These are phyloP conservation scores for Mangifera indica DNA, from an alignment of 345 rosid genomes.

Conservation along the genomic window DNA sequence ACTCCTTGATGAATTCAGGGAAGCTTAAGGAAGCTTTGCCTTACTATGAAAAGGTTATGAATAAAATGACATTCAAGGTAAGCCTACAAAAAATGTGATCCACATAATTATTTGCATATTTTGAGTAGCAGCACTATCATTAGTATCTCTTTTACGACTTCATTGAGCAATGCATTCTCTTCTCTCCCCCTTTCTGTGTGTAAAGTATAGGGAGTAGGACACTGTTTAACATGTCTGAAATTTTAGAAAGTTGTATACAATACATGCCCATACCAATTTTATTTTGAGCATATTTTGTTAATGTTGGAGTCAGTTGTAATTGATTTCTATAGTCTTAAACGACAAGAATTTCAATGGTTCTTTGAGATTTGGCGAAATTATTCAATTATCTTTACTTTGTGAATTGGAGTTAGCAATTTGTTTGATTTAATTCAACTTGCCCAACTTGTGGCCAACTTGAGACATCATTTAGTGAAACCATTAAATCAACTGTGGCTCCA, in stretches of 20 bases:
- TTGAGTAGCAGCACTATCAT: background rate
- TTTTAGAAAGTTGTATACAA: background rate
- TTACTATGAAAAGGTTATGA: conserved; percentile 65
- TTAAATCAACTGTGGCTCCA: background rate
- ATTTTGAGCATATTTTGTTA: no score
- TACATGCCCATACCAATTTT: background rate
- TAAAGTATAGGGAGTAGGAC: background rate
- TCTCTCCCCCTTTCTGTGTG: background rate
- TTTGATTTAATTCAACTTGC: no score
- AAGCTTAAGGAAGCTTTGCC: conserved; percentile 72
- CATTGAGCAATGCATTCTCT: background rate
- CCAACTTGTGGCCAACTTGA: no score
- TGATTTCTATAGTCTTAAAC: no score
- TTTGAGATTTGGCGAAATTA: background rate
- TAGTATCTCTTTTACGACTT: background rate
- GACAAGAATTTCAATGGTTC: no score
- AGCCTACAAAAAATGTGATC: conserved; percentile 20
- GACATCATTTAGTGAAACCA: no score
- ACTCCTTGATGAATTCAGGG: conserved; percentile 77
- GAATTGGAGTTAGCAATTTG: no score
- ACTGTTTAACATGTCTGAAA: background rate
- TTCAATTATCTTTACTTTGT: no score
- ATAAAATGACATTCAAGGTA: conserved; percentile 70
- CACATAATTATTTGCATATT: background rate
- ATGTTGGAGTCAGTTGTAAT: no score